Evolutionary conservation across 768 basidiomycete species (phyloP).

Genomic region (Butyriboletus loyo): DNA sequence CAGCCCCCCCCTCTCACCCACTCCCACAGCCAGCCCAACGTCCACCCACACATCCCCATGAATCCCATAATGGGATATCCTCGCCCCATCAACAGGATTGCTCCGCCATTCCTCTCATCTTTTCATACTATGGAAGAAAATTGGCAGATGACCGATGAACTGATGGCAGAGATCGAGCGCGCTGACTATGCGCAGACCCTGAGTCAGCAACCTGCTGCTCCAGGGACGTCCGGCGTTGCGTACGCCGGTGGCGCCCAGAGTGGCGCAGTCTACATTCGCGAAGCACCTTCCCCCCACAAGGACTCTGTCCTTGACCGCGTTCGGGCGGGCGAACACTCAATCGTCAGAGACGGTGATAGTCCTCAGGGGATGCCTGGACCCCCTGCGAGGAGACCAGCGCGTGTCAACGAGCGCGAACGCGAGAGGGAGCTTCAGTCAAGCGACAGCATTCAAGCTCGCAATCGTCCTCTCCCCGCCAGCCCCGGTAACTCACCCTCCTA

Average conservation of each 20-base stretch:
- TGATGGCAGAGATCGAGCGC: conserved; percentile 69
- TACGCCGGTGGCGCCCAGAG: conserved; percentile 47
- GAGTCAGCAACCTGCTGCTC: conserved; percentile 39
- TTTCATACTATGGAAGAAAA: conserved; percentile 53
- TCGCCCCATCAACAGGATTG: conserved; percentile 59
- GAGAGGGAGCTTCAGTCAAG: conserved; percentile 41
- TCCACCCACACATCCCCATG: conserved; percentile 24
- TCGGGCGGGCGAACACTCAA: conserved; percentile 48
- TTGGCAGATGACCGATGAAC: conserved; percentile 67
- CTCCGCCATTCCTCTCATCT: conserved; percentile 54
- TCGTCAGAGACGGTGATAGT: conserved; percentile 52
- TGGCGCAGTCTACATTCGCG: conserved; percentile 33
- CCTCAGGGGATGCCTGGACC: conserved; percentile 26
- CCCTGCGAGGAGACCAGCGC: conserved; percentile 20
- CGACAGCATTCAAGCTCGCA: conserved; percentile 24
- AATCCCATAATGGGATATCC: conserved; percentile 49
- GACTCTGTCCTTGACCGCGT: conserved; percentile 55
- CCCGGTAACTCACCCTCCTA: conserved; percentile 36
- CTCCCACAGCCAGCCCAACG: conserved; percentile 28
- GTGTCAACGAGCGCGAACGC: conserved; percentile 34
- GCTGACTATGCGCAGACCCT: conserved; percentile 63
- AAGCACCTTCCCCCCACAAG: conserved; percentile 42
- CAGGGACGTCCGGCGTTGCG: conserved; percentile 41
- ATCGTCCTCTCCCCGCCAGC: conserved; percentile 33
- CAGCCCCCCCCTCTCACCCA: conserved; percentile 36